These are phyloP conservation scores for Populus hybrid DNA, from an alignment of 441 rosid genomes.

Conservation along the genomic window DNA sequence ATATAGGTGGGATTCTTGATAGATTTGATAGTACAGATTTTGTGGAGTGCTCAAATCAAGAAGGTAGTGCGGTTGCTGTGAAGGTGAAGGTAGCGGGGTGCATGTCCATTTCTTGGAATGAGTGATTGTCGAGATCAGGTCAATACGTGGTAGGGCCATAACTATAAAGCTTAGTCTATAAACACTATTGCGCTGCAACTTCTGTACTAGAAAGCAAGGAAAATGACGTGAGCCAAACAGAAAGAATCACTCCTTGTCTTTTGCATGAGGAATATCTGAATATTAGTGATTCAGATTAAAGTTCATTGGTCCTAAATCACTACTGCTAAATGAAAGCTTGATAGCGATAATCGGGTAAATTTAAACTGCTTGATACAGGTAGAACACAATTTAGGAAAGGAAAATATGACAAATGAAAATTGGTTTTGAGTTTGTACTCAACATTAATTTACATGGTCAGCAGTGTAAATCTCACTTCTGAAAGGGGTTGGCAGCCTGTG, in stretches of 20 bases:
- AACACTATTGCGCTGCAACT: no score
- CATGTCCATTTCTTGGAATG: conserved; percentile 29
- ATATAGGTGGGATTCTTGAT: conserved; percentile 37
- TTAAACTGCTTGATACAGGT: neutral
- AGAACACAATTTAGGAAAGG: no score
- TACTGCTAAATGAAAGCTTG: neutral
- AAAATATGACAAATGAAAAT: conserved; percentile 22
- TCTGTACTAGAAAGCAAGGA: no score
- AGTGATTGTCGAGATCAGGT: no score
- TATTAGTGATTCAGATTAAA: no score
- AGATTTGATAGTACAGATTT: conserved; percentile 44
- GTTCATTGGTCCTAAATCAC: neutral
- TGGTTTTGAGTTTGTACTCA: conserved; percentile 64
- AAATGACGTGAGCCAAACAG: no score
- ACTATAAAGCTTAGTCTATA: no score
- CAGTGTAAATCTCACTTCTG: conserved; percentile 49
- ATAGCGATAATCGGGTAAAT: neutral
- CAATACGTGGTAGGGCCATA: no score
- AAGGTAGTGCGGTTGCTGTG: conserved; percentile 13
- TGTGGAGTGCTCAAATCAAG: conserved; percentile 21
- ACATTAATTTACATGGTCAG: conserved; percentile 48
- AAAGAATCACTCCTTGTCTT: no score
- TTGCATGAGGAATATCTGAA: no score
- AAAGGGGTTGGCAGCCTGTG: conserved; percentile 40
- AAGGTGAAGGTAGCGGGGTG: conserved; percentile 23